A percentile compares a stretch with the other conserved stretches of the same genome.
Conservation (phyloP, 805 yeast species). For the Grigorovia yakushimaensis region DNA sequence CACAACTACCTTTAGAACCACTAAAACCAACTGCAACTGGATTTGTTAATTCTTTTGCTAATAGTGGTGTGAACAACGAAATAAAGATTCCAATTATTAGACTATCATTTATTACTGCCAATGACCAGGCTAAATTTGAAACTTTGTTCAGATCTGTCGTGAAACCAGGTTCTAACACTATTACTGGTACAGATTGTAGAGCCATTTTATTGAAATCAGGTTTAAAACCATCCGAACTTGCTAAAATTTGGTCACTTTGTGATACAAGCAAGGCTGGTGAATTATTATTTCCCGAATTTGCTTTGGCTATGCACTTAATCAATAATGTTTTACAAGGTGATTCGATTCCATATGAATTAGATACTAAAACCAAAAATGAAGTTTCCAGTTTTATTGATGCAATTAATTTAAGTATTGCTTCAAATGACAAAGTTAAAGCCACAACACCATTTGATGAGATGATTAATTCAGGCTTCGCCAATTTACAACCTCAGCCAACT, state of each 20-base stretch:
- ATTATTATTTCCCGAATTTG: slow-evolving; percentile 87
- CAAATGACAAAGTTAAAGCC: slow-evolving; percentile 21
- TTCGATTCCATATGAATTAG: slow-evolving; percentile 61
- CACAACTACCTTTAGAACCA: slow-evolving; percentile 25
- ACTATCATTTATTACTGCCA: slow-evolving; percentile 72
- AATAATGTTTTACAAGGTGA: slow-evolving; percentile 70
- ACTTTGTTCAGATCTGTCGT: slow-evolving; percentile 74
- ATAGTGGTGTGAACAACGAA: slow-evolving; percentile 42
- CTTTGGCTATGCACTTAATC: slow-evolving; percentile 81
- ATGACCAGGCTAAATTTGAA: slow-evolving; percentile 82
- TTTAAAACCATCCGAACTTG: slow-evolving; percentile 61
- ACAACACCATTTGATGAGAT: slow-evolving; percentile 32
- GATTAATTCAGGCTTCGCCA: slow-evolving; percentile 18
- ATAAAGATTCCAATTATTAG: slow-evolving; percentile 67
- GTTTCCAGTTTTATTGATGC: slow-evolving; percentile 85
- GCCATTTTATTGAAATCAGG: slow-evolving; percentile 73
- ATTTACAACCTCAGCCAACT: slow-evolving; percentile 31
- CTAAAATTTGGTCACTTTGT: slow-evolving; percentile 84
- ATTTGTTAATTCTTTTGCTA: slow-evolving; percentile 33
- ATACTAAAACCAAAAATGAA: slow-evolving; percentile 66
- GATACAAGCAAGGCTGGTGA: slow-evolving; percentile 82
- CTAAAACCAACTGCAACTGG: slow-evolving; percentile 39
- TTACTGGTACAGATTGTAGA: slow-evolving; percentile 66
- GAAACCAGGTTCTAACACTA: slow-evolving; percentile 38
- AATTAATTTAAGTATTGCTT: slow-evolving; percentile 70